Evolutionary conservation across 805 yeast species (phyloP).

Genomic region (Kuraishia borneana): DNA sequence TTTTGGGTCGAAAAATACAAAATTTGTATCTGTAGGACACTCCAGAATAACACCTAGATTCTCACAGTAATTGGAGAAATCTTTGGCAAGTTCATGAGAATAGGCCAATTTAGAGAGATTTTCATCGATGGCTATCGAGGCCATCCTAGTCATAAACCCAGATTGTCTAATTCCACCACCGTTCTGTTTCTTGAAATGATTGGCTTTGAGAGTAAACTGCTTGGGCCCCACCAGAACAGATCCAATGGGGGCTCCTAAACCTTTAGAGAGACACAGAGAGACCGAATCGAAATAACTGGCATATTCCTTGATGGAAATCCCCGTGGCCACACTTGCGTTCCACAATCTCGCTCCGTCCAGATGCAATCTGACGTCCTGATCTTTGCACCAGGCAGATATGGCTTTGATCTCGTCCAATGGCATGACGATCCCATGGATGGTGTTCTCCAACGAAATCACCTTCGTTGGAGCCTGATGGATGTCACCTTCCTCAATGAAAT

Average conservation of each 20-base stretch:
- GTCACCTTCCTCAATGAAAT: constrained; percentile 64
- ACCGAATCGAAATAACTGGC: constrained; percentile 76
- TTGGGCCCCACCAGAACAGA: constrained; percentile 70
- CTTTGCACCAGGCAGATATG: constrained; percentile 62
- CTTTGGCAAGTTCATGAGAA: constrained; percentile 40
- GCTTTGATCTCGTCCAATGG: constrained; percentile 71
- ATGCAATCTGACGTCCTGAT: constrained; percentile 51
- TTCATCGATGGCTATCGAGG: constrained; percentile 60
- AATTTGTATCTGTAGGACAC: constrained; percentile 73
- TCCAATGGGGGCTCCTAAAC: constrained; percentile 91
- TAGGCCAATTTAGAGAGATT: constrained; percentile 46
- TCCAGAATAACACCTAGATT: constrained; percentile 45
- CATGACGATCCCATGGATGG: constrained; percentile 70
- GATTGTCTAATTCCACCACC: constrained; percentile 93
- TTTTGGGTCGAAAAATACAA: constrained; percentile 61
- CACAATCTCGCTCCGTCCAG: constrained; percentile 92
- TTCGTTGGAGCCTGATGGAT: constrained; percentile 85
- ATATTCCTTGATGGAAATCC: constrained; percentile 58
- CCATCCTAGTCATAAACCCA: constrained; percentile 77
- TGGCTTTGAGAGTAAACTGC: constrained; percentile 53
- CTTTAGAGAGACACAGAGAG: constrained; percentile 83
- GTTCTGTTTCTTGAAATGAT: constrained; percentile 80
- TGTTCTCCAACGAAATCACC: constrained; percentile 78
- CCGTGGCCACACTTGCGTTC: constrained; percentile 77
- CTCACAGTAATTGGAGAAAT: constrained; percentile 39